Conservation (phyloP, 106 monocot genomes). For the Ottelia alismoides region DNA sequence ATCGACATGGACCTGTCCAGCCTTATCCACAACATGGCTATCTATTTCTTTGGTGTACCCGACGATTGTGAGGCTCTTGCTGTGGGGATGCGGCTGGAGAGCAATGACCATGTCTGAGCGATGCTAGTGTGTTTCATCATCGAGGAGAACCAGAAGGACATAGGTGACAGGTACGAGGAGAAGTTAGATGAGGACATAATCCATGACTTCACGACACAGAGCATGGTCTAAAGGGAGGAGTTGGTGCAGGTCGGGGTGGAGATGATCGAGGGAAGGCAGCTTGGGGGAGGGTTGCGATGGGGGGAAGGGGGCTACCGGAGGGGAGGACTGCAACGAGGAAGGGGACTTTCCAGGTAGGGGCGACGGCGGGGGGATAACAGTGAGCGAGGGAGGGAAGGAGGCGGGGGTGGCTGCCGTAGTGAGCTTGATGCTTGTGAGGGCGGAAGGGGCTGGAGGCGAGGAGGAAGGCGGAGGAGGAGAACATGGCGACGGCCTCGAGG, state of each 20-base stretch:
- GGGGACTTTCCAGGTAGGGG: no score
- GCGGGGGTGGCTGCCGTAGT: no score
- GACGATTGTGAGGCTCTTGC: constrained; percentile 69
- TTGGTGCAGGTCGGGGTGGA: constrained; percentile 36
- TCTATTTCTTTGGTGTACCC: constrained; percentile 60
- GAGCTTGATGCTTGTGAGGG: no score
- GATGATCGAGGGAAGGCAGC: constrained; percentile 24
- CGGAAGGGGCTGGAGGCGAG: no score
- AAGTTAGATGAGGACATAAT: constrained; percentile 26
- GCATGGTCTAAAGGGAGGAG: constrained; percentile 41
- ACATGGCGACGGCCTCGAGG: no score
- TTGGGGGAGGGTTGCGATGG: no score
- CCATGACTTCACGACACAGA: constrained; percentile 17
- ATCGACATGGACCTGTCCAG: not conserved
- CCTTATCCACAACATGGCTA: constrained; percentile 16
- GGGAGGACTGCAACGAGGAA: no score
- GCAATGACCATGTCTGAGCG: constrained; percentile 13
- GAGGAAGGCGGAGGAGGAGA: no score
- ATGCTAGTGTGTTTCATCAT: constrained; percentile 39
- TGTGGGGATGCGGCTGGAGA: constrained; percentile 28
- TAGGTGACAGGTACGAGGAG: constrained; percentile 3
- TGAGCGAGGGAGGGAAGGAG: no score
- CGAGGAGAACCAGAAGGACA: not conserved
- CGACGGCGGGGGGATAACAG: no score
- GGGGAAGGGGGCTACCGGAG: no score